These are phyloP conservation scores for Acmispon strigosus DNA, from an alignment of 306 rosid genomes.

Conservation along the genomic window DNA sequence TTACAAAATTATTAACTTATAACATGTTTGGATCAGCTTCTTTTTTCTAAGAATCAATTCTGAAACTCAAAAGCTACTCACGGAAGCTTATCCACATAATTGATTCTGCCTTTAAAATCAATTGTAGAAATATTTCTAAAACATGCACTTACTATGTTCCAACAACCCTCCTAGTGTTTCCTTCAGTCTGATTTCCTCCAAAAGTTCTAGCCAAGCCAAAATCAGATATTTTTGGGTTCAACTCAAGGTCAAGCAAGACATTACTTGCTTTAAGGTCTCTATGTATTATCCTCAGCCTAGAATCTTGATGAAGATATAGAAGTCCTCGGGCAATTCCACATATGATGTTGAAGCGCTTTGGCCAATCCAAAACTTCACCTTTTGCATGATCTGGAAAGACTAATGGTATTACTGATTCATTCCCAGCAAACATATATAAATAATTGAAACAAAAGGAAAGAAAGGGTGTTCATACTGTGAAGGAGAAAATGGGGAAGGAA, in stretches of 20 bases:
- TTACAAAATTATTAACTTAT: too few relatives aligned
- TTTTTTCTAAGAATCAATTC: too few relatives aligned
- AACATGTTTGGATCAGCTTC: too few relatives aligned
- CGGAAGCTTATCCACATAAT: too few relatives aligned
- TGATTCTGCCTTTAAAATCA: too few relatives aligned
- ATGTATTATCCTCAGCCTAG: slow-evolving; percentile 50
- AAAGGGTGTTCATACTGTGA: too few relatives aligned
- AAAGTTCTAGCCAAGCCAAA: slow-evolving; percentile 64
- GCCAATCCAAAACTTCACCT: slow-evolving; percentile 37
- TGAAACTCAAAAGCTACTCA: too few relatives aligned
- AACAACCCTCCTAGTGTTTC: slow-evolving; percentile 53
- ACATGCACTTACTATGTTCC: slow-evolving; percentile 55
- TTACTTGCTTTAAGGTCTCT: slow-evolving; percentile 66
- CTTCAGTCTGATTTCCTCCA: slow-evolving; percentile 54
- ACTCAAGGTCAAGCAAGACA: slow-evolving; percentile 48
- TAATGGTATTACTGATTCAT: too few relatives aligned
- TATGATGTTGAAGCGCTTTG: slow-evolving; percentile 44
- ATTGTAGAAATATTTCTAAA: background rate
- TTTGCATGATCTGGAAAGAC: slow-evolving; percentile 28
- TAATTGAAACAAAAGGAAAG: too few relatives aligned
- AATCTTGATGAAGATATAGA: slow-evolving; percentile 62
- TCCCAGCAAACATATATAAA: background rate
- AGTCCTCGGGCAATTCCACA: slow-evolving; percentile 50
- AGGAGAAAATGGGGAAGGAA: too few relatives aligned
- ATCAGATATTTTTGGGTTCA: slow-evolving; percentile 67